A percentile compares a stretch with the other conserved stretches of the same genome.
These are phyloP conservation scores for Pythium oligandrum DNA, from an alignment of 352 stramenopile species.

Conservation along the genomic window DNA sequence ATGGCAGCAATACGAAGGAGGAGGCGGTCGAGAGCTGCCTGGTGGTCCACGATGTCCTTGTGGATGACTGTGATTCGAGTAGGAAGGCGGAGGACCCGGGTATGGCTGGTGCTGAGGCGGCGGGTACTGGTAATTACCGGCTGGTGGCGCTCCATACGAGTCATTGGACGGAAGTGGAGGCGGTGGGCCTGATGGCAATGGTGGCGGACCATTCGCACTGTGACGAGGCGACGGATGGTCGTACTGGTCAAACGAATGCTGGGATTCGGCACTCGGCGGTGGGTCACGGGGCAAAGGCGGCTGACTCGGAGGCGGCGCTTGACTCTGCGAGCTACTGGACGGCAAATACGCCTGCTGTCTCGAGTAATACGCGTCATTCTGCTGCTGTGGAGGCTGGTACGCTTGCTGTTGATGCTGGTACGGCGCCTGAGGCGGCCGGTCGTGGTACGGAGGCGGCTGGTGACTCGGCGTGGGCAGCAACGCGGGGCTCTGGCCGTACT, in stretches of 20 bases:
- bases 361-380: conserved; percentile 7
- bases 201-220: background rate
- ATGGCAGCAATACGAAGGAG: conserved; percentile 66
- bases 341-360: conserved; percentile 16
- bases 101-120: conserved; percentile 23
- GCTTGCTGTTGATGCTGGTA: conserved; percentile 6
- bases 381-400: conserved; percentile 10
- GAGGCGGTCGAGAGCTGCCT: conserved; percentile 21
- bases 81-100: background rate
- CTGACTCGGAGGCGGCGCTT: background rate
- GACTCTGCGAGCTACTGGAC: background rate
- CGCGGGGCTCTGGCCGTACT: background rate
- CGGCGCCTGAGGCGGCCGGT: conserved; percentile 10
- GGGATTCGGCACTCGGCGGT: too few species aligned
- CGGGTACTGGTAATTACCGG: conserved; percentile 5
- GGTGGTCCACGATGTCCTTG: too few species aligned
- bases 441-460: conserved; percentile 15
- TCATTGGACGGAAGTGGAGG: background rate
- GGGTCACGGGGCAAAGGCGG: background rate
- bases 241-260: too few species aligned
- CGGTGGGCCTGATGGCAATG: conserved; percentile 12
- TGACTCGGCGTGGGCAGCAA: conserved; percentile 13
- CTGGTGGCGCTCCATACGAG: too few species aligned
- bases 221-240: too few species aligned
- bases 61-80: too few species aligned